Conservation (phyloP, 2,329 filamentous ascomycete species). For the Talaromyces sp. region DNA sequence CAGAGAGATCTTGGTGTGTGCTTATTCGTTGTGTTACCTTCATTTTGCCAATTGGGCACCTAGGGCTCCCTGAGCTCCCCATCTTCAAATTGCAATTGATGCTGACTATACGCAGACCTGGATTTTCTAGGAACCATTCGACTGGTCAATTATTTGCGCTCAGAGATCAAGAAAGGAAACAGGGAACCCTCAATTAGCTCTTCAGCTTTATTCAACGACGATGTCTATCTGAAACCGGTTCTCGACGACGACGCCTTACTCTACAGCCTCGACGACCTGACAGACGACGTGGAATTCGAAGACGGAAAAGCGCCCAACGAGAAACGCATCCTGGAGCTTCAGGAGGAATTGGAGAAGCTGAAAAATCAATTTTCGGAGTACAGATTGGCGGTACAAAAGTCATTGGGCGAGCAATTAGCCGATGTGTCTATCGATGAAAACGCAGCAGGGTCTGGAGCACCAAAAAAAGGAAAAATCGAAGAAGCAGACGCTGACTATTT, state of each 20-base stretch:
- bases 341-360: constrained; percentile 59
- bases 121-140: constrained; percentile 73
- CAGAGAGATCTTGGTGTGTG: constrained; percentile 51
- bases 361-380: constrained; percentile 63
- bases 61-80: not conserved
- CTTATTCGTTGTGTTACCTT: constrained; percentile 19
- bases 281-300: constrained; percentile 37
- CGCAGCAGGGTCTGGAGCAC: not conserved
- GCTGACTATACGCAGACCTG: constrained; percentile 45
- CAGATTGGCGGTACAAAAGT: constrained; percentile 62
- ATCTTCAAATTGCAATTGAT: constrained; percentile 16
- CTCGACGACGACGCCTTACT: constrained; percentile 87
- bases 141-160: constrained; percentile 65
- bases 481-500: constrained; percentile 62
- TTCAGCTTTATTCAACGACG: constrained; percentile 64
- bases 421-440: constrained; percentile 34
- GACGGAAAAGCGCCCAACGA: constrained; percentile 34
- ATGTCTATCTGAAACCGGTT: constrained; percentile 77
- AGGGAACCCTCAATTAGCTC: constrained; percentile 56
- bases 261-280: constrained; percentile 78
- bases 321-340: constrained; percentile 55
- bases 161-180: constrained; percentile 47
- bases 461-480: constrained; percentile 22
- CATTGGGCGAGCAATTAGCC: constrained; percentile 63
- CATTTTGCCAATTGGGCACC: constrained; percentile 6